Evolutionary conservation across 257 asterid genomes (phyloP), one percentile per base, ranked within the genome.

Genomic region (Nemophila menziesii): DNA sequence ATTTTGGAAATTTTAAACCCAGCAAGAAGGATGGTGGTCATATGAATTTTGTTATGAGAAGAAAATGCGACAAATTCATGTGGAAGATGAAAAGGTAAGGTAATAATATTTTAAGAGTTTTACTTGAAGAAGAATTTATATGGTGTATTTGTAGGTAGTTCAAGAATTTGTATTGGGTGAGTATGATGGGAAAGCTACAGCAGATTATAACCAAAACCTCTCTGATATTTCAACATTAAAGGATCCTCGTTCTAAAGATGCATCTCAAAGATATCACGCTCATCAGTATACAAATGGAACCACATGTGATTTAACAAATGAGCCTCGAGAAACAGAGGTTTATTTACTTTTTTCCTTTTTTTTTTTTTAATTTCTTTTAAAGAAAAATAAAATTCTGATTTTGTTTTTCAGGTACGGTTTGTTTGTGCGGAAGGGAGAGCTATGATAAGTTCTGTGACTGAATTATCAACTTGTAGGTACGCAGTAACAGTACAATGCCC

Each of bases 11-110:
- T 44, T 29, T 47, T 55, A 57, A 43, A 39, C 65, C 71, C 93
- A 90, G 99, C 96, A 81, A 85, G 99, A 90, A 58, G 99, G 99
- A 56, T 90, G 99, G 99, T 90, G 99, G 99, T 69, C 94, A 37
- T 90, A 90, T 71, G 99, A 90, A 69, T 86, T 90, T 60, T 90
- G 99, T 61, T 75, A 81, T 61, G 75, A 76, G 68, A 70, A 64
- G 63, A 69, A 49, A 51, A 38, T 90, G 72, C 82, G 96, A 9
- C 99, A 90, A 65, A 55, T 90, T 63, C 99, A 90, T 65, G 11
- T 74, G 76, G 99, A 90, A 78, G 94, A 79, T 49, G 94, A 71
- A 0, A 79, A 85, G 94, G 99, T 90, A 73, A 51, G 36, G 7
- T 29, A 13, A 29, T 29, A 7, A 13, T 29, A 7, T 29, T 29